A percentile compares a stretch with the other conserved stretches of the same genome.
These are phyloP conservation scores for Epichloe uncinata DNA, from an alignment of 2,329 filamentous ascomycete genomes.

Conservation along the genomic window DNA sequence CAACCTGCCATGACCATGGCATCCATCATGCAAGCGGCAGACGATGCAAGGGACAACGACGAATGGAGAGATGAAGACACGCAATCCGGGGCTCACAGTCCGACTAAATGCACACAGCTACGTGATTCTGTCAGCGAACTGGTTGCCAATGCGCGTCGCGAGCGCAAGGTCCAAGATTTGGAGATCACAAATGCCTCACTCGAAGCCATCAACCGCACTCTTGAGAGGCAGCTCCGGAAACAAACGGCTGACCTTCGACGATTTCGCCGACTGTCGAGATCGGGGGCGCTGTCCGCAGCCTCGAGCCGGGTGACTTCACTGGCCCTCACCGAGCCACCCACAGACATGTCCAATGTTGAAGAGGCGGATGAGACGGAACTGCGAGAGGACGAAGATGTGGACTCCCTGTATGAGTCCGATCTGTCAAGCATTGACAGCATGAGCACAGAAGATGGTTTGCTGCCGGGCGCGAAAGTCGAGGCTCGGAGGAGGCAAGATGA, in stretches of 20 bases:
- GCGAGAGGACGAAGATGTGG: conserved; percentile 16
- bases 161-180: conserved; percentile 89
- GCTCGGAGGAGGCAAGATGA: conserved; percentile 60
- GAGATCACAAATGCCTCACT: conserved; percentile 95
- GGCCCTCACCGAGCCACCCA: conserved; percentile 27
- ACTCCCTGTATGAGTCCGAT: conserved; percentile 42
- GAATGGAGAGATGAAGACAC: conserved; percentile 16
- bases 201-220: conserved; percentile 83
- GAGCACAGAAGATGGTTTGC: conserved; percentile 22
- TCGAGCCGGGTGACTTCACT: conserved; percentile 31
- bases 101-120: conserved; percentile 40
- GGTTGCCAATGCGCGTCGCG: conserved; percentile 76
- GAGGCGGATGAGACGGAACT: conserved; percentile 29
- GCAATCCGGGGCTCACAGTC: conserved; percentile 33
- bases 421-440: conserved; percentile 28
- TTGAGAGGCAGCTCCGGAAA: conserved; percentile 84
- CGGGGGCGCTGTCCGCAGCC: conserved; percentile 55
- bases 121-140: conserved; percentile 57
- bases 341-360: conserved; percentile 36
- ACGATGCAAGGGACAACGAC: conserved; percentile 30
- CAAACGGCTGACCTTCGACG: conserved; percentile 79
- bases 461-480: conserved; percentile 21
- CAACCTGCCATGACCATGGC: conserved; percentile 35
- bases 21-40: conserved; percentile 41
- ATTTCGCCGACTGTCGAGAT: conserved; percentile 72